Conservation (phyloP, 108 stramenopile species). For the Nitzschia sp. region DNA sequence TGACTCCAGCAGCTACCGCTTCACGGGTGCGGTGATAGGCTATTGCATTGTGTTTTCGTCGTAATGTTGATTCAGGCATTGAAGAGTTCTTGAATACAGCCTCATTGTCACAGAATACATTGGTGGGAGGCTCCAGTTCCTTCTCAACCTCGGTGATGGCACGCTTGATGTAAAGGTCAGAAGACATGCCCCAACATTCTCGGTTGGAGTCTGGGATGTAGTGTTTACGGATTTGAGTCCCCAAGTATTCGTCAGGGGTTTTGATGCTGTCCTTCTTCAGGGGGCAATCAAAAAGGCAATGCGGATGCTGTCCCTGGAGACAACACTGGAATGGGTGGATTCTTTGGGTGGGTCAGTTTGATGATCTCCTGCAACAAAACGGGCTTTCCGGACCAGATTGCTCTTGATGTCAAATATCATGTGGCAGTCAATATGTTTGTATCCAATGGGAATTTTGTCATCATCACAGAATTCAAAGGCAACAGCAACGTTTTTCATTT, state of each 20-base stretch:
- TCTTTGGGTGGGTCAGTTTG: slow-evolving; percentile 32
- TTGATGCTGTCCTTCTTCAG: slow-evolving; percentile 41
- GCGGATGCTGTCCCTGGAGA: slow-evolving; percentile 45
- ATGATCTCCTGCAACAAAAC: slow-evolving; percentile 34
- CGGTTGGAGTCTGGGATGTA: too few species aligned
- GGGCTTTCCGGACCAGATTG: slow-evolving; percentile 45
- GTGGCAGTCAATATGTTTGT: slow-evolving; percentile 21
- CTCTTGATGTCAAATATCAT: slow-evolving; percentile 52
- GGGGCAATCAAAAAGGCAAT: slow-evolving; percentile 40
- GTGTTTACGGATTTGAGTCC: slow-evolving; percentile 6
- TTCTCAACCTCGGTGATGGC: slow-evolving; percentile 19
- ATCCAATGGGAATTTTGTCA: slow-evolving; percentile 13
- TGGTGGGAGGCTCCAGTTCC: slow-evolving; percentile 18
- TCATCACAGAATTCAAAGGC: slow-evolving; percentile 41
- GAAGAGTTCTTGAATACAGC: slow-evolving; percentile 38
- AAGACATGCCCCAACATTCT: slow-evolving; percentile 24
- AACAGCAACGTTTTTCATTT: slow-evolving; percentile 44
- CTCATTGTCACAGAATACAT: slow-evolving; percentile 42
- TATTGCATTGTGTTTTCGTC: slow-evolving; percentile 46
- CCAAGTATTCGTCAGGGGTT: slow-evolving; percentile 40
- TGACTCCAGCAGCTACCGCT: slow-evolving; percentile 26
- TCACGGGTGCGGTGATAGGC: slow-evolving; percentile 45
- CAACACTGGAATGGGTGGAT: slow-evolving; percentile 54
- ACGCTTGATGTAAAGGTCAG: slow-evolving; percentile 21
- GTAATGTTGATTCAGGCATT: slow-evolving; percentile 46